Percentiles rank a stretch among this genome's conserved stretches.
Evolutionary conservation across 208 protist species (phyloP).

Genomic region (Zelonia costaricensis): DNA sequence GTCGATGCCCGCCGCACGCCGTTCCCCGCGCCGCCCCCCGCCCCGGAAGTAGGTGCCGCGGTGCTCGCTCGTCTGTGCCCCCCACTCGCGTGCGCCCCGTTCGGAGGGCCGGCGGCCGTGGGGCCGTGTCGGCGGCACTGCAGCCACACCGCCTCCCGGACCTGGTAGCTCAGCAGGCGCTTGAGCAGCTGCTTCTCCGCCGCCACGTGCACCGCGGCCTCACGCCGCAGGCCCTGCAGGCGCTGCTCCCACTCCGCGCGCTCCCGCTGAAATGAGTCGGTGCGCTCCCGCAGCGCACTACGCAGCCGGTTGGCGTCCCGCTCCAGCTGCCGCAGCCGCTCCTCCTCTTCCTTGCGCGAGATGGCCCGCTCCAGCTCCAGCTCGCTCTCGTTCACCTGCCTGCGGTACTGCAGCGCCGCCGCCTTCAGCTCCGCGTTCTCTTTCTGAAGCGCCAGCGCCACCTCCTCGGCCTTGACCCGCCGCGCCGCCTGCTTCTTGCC

Average conservation of each 20-base stretch:
- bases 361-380: constrained; percentile 45
- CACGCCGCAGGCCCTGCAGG: constrained; percentile 2
- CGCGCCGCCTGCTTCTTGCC: constrained; percentile 16
- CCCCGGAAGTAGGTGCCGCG: no score
- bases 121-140: constrained; percentile 12
- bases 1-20: no score
- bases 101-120: no score
- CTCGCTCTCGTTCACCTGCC: constrained; percentile 69
- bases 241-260: constrained; percentile 18
- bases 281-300: constrained; percentile 41
- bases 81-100: no score
- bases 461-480: constrained; percentile 22
- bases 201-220: constrained; percentile 28
- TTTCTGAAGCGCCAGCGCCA: constrained; percentile 16
- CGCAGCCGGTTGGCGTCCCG: constrained; percentile 51
- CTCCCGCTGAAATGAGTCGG: constrained; percentile 20
- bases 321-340: constrained; percentile 38
- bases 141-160: constrained; percentile 17
- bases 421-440: constrained; percentile 49
- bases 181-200: constrained; percentile 33
- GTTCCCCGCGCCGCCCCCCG: no score
- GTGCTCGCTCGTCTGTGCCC: no score
- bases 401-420: constrained; percentile 40
- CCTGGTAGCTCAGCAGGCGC: constrained; percentile 22
- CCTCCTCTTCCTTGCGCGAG: constrained; percentile 35